Base-by-base conservation (phyloP, 2,329 filamentous ascomycete species). In the Pseudocercospora vitis region DNA sequence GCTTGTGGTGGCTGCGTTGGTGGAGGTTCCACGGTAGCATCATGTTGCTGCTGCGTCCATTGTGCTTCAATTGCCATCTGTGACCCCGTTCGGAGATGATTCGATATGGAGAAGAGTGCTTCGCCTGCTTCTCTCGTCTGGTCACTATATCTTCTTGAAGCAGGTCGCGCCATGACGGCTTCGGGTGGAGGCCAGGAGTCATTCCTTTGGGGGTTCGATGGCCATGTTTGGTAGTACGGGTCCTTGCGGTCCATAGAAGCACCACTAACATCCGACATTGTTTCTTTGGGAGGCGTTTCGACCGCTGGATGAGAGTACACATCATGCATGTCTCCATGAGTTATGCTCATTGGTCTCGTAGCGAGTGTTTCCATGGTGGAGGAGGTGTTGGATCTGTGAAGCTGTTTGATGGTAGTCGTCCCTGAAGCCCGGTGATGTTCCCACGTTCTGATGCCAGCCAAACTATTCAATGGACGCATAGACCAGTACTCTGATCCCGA, bases 401-500 rank as follows among this genome's bases (percentile, higher is more conserved):
- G 37, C 9, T 11, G 8, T 11, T 40, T 16, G 3, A 5, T 24
- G 21, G 18, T 23, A 8, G 37, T 5, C 8, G 21, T 40, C 11
- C 31, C 39, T 11, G 33, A 45, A 5, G 53, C 23, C 3, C 37
- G 42, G 3, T 58, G 58, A 19, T 48, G 50, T 24, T 62, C 58
- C 60, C 60, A 62, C 4, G 58, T 52, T 46, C 60, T 52, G 39
- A 62, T 57, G 7, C 48, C 32, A 5, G 57, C 56, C 2, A 59
- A 23, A 11, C 53, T 42, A 7, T 54, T 60, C 42, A 62, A 28
- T 9, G 51, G 58, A 32, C 57, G 51, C 18, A 29, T 39, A 16
- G 50, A 37, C 60, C 60, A 62, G 50, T 62, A 58, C 11, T 62
- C 60, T 26, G 50, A 56, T 23, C 60, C 60, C 7, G 60, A 62